Evolutionary conservation across 345 rosid species (phyloP), one percentile per base, ranked within the genome.

Genomic region (Durio zibethinus): DNA sequence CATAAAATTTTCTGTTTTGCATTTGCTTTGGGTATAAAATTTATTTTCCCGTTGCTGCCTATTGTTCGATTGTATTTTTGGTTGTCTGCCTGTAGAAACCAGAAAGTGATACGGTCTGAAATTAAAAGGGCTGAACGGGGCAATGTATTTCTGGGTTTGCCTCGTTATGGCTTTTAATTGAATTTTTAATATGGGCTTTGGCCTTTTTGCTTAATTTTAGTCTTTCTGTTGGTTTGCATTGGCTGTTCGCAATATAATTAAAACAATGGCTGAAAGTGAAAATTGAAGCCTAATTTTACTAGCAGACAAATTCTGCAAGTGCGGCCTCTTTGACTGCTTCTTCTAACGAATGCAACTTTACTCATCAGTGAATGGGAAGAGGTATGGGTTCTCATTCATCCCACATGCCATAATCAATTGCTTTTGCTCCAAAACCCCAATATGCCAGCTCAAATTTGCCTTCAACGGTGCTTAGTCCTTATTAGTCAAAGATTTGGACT

Each of bases 1-100:
- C 25, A 16, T 50, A 50, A n/a, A 73, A 79, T 81, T 43, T 27
- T 29, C 15, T 47, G 12, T 31, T 9, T 31, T 48, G 38, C 57
- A 10, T 69, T 68, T 43, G 23, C 8, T 27, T 68, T 68, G 6
- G 40, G 14, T 47, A 48, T 48, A 70, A 25, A 65, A 5, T 42
- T 40, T 29, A 18, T 60, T 27, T 59, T 15, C 38, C 38, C 20
- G 2, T 61, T 61, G 40, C 40, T 27, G 27, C 18, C 29, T 50
- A 16, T 50, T 2, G 54, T 52, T 54, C 20, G 21, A 29, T 74
- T 25, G 54, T 50, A 16, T 50, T 52, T 74, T 77, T 71, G 57
- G 77, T 42, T 35, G 31, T 56, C 45, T 52, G 72, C 47, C 21
- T 57, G 72, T 72, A 59, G 76, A 65, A 53, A 29, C 72, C 5